Percentiles rank a stretch among this genome's conserved stretches.
phyloP scores from a whole-genome alignment of 2,329 filamentous ascomycete genomes.

The Fusarium sp. region DNA sequence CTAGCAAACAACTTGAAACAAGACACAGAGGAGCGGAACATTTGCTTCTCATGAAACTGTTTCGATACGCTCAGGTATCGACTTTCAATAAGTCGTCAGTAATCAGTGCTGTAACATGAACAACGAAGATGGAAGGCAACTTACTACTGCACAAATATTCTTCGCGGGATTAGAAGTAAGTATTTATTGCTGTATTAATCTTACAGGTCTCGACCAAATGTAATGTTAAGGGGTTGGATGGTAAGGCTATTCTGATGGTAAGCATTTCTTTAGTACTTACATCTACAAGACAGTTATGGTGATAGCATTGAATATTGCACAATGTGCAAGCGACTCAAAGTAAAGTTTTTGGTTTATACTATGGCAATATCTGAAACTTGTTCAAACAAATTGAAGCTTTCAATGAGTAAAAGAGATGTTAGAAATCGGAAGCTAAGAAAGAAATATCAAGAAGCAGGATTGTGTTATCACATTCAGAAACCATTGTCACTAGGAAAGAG shows the following conservation, averaged over 20 bases:
- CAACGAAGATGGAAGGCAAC: not conserved
- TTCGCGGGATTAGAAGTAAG: not conserved
- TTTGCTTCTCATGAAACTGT: not conserved
- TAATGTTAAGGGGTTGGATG: no score
- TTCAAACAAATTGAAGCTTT: not conserved
- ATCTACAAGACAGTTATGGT: no score
- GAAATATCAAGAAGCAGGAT: not conserved
- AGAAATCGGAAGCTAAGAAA: not conserved
- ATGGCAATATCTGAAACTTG: not conserved
- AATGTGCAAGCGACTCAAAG: not conserved
- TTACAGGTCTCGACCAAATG: no score
- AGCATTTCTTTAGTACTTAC: no score
- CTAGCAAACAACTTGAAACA: slow-evolving; percentile 13
- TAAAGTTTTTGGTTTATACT: not conserved
- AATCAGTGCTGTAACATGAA: rapidly evolving
- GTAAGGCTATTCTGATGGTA: no score
- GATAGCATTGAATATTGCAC: not conserved
- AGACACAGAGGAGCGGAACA: not conserved
- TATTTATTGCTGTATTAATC: no score
- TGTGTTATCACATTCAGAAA: not conserved
- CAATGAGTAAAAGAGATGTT: not conserved
- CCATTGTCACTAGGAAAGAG: not conserved
- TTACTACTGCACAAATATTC: not conserved
- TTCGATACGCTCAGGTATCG: not conserved
- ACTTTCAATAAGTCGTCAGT: not conserved